Conservation (phyloP, 192 early-diverging fungal species). For the Linnemannia elongata region DNA sequence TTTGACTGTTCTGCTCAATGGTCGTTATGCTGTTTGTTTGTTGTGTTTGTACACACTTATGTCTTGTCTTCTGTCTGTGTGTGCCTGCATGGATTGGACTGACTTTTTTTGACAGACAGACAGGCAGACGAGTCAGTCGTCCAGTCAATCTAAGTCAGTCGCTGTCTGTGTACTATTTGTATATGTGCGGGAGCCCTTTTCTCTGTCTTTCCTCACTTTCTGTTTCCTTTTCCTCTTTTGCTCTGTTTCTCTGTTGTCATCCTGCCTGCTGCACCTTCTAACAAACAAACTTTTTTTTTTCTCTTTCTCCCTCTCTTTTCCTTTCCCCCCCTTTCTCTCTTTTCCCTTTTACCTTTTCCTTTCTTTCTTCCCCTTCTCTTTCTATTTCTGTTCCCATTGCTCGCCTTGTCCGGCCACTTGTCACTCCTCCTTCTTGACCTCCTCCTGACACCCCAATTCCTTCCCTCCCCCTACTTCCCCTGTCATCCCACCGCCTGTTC, state of each 20-base stretch:
- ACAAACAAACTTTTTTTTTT: not conserved
- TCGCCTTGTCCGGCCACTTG: not conserved
- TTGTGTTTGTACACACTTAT: too few relatives aligned
- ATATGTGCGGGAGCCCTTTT: not conserved
- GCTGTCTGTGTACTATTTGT: not conserved
- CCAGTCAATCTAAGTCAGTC: not conserved
- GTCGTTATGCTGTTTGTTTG: too few relatives aligned
- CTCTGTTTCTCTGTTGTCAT: not conserved
- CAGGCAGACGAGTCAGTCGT: too few relatives aligned
- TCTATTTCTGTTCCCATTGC: not conserved
- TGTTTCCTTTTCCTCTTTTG: not conserved
- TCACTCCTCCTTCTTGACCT: not conserved
- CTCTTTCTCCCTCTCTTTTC: not conserved
- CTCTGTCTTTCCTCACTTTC: not conserved
- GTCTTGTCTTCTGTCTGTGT: not conserved
- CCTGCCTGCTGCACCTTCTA: not conserved
- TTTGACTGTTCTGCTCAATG: not conserved
- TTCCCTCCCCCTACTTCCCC: not conserved
- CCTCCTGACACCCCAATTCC: not conserved
- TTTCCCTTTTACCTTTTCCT: not conserved
- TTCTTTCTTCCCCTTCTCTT: not conserved
- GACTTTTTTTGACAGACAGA: not conserved
- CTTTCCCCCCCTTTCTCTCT: not conserved
- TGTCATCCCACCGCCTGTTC: not conserved
- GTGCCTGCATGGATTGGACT: slow-evolving; percentile 4